phyloP scores from a whole-genome alignment of 2,329 filamentous ascomycete genomes.

The Claviceps maximensis region DNA sequence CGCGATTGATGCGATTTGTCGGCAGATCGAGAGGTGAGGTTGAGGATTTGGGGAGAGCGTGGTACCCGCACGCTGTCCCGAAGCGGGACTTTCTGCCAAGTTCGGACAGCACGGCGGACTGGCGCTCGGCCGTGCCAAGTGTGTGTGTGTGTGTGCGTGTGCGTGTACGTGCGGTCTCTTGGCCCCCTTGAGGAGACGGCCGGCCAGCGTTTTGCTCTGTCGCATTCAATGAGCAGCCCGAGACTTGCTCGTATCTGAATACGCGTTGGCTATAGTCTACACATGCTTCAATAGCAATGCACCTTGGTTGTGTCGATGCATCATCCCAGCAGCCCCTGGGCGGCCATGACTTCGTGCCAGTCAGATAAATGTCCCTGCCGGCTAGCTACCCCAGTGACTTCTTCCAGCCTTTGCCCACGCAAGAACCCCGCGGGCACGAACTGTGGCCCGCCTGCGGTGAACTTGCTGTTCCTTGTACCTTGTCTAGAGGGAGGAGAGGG shows the following conservation, averaged over 20 bases:
- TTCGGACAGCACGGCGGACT: not conserved
- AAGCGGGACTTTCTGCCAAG: slow-evolving; percentile 22
- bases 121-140: slow-evolving; percentile 11
- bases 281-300: too few species aligned
- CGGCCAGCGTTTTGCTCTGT: not conserved
- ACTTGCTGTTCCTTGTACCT: not conserved
- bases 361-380: too few species aligned
- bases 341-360: not conserved
- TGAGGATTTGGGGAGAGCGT: slow-evolving; percentile 31
- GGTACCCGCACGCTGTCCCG: slow-evolving; percentile 21
- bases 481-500: too few species aligned
- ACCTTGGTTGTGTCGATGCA: not conserved
- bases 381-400: not conserved
- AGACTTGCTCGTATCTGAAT: not conserved
- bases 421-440: not conserved
- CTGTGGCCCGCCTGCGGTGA: not conserved
- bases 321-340: not conserved
- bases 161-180: not conserved
- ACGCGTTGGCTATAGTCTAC: not conserved
- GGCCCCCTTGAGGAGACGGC: not conserved
- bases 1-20: slow-evolving; percentile 33
- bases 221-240: not conserved
- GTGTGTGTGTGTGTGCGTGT: too few species aligned
- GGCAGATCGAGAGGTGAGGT: slow-evolving; percentile 43
- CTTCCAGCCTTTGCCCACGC: not conserved